Evolutionary conservation across 192 early-diverging fungal species (phyloP), one percentile per base, ranked within the genome.

Genomic region (Dispira simplex): DNA sequence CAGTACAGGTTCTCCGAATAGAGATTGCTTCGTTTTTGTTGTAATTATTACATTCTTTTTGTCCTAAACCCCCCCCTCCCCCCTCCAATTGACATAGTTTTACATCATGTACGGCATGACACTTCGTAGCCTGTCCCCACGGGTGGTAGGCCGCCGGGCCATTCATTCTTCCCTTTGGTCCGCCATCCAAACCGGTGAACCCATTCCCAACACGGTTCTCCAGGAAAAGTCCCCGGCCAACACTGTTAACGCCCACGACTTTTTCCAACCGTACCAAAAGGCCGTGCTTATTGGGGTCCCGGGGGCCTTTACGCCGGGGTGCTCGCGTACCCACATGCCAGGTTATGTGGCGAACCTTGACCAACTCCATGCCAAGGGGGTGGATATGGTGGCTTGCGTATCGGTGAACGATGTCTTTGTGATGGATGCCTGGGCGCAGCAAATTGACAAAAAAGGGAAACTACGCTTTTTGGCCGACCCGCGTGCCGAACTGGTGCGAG

Each of bases 371-470:
- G 63, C 70, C 28, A 88, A 86, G 74, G 88, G 88, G 55, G 80
- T 87, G 16, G 81, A 83, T 63, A 71, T 79, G 27, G 73, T 92
- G 32, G 75, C 82, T 8, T 90, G 88, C 66, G 70, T 89, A 46
- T 75, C 83, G n/a, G 73, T 75, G 6, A 81, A 83, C 69, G 77
- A 81, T 65, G 77, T 71, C 46, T 82, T 78, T 71, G 78, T 79
- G 23, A 68, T 75, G 75, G 70, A 80, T 52, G 76, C 79, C 25
- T 79, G 81, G 81, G 79, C 70, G 46, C 23, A 18, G 12, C n/a
- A 18, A 3, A 23, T 48, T 21, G 48, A 48, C 25, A 47, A 21
- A 1, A 0, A 26, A 5, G 21, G 11, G 4, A 10, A 18, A 4
- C 12, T 63, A 9, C 46, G 39, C 3, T 47, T 83, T 56, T 64